phyloP scores from a whole-genome alignment of 148 eudicot genomes.

The Persicaria maculosa region DNA sequence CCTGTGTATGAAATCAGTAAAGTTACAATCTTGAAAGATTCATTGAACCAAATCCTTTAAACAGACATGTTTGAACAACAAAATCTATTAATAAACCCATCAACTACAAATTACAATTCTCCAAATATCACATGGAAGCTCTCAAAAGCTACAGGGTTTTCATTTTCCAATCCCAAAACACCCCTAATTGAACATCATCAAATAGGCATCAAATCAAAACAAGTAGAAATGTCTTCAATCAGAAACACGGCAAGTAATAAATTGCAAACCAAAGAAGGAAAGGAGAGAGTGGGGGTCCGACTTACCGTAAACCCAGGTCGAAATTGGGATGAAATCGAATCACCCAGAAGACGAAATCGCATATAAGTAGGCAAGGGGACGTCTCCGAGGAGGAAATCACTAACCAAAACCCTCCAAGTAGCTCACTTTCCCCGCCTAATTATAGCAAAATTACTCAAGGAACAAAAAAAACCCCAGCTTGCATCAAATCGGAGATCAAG shows the following conservation, averaged over 20 bases:
- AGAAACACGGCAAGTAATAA: not conserved
- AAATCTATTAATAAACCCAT: not conserved
- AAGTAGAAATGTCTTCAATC: not conserved
- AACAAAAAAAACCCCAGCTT: not conserved
- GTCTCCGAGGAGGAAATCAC: not conserved
- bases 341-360: not conserved
- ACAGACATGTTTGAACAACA: not conserved
- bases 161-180: not conserved
- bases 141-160: not conserved
- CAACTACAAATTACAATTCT: not conserved
- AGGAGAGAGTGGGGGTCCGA: not conserved
- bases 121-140: not conserved
- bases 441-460: not conserved
- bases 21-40: not conserved
- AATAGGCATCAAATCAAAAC: not conserved
- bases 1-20: not conserved
- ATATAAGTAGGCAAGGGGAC: not conserved
- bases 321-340: not conserved
- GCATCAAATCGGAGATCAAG: not conserved
- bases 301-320: conserved; percentile 8
- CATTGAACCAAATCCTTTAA: not conserved
- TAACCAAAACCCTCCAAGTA: not conserved
- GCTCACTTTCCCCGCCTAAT: not conserved
- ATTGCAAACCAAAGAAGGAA: not conserved
- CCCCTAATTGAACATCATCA: not conserved